phyloP scores from a whole-genome alignment of 2,329 filamentous ascomycete species.

The Fusarium luffae region DNA sequence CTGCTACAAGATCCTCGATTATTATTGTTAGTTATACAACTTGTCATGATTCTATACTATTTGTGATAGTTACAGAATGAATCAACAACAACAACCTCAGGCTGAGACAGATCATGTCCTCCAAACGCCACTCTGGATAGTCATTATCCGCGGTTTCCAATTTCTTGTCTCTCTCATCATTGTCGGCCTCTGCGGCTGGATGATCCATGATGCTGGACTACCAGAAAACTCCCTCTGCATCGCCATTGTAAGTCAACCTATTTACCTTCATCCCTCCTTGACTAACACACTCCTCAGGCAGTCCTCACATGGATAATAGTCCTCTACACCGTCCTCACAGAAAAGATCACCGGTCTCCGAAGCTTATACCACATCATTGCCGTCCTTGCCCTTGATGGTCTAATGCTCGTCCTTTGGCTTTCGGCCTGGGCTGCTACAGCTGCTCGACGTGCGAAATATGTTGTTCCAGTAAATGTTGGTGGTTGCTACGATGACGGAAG shows the following conservation, averaged over 20 bases:
- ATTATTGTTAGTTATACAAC: neutral
- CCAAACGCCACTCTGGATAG: constrained; percentile 57
- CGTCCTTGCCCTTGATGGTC: constrained; percentile 56
- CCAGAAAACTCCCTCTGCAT: constrained; percentile 35
- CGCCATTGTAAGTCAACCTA: constrained; percentile 31
- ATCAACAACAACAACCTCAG: constrained; percentile 33
- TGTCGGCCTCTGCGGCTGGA: constrained; percentile 55
- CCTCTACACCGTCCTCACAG: constrained; percentile 55
- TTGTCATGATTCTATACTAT: neutral
- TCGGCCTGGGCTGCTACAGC: constrained; percentile 56
- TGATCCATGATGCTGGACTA: constrained; percentile 50
- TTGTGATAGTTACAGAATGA: constrained; percentile 18
- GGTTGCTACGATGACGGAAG: constrained; percentile 54
- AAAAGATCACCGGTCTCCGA: constrained; percentile 52
- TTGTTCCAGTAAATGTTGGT: constrained; percentile 46
- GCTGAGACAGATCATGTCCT: constrained; percentile 48
- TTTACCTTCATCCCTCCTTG: fast-evolving
- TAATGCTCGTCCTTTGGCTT: constrained; percentile 61
- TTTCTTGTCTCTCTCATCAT: constrained; percentile 56
- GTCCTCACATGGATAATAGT: constrained; percentile 60
- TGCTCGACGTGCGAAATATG: constrained; percentile 53
- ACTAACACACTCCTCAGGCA: constrained; percentile 47
- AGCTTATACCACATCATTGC: constrained; percentile 58
- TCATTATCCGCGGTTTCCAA: constrained; percentile 54
- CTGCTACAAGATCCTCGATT: neutral